Conservation (phyloP, 345 rosid genomes). For the Arabidopsis suecica region DNA sequence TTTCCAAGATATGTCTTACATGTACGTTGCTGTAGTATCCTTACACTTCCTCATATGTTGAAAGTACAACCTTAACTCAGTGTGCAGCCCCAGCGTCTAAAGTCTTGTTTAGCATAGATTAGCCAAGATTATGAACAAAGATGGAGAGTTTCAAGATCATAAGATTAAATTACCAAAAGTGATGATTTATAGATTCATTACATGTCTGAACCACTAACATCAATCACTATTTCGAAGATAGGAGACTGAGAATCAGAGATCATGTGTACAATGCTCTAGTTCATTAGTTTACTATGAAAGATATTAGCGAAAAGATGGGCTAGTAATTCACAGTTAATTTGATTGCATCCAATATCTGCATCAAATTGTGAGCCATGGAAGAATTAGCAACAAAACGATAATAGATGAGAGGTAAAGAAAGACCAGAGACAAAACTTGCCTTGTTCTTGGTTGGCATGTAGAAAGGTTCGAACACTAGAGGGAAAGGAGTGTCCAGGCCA, state of each 20-base stretch:
- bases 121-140: neutral
- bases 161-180: neutral
- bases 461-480: neutral
- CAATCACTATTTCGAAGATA: neutral
- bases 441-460: neutral
- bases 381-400: neutral
- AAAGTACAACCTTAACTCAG: slow-evolving; percentile 2
- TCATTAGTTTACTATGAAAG: neutral
- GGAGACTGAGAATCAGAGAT: neutral
- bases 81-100: neutral
- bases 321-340: slow-evolving; percentile 72
- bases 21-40: neutral
- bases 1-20: slow-evolving; percentile 2
- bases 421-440: neutral
- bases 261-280: neutral
- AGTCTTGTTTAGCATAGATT: neutral
- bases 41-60: slow-evolving; percentile 4
- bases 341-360: slow-evolving; percentile 73
- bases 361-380: neutral
- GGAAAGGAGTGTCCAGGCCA: slow-evolving; percentile 33
- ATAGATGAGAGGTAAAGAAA: too few relatives aligned
- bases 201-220: neutral
- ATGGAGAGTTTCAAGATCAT: slow-evolving; percentile 1
- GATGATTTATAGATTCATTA: neutral
- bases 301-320: neutral